A percentile compares a stretch with the other conserved stretches of the same genome.
These are phyloP conservation scores for Neopestalotiopsis rosae DNA, from an alignment of 2,329 filamentous ascomycete genomes.

Conservation along the genomic window DNA sequence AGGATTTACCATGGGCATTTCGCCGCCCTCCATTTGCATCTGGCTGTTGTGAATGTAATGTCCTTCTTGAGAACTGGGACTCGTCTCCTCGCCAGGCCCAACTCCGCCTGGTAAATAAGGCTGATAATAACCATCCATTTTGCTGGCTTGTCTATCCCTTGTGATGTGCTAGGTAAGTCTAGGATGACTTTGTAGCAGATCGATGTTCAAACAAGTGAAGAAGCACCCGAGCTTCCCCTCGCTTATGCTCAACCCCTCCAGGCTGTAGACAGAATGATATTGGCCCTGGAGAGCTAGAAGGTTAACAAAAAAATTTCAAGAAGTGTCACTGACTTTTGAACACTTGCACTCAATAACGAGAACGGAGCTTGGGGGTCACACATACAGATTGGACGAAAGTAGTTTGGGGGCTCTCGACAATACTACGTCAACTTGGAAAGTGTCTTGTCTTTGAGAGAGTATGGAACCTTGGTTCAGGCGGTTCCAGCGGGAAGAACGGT, in stretches of 20 bases:
- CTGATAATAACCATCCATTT: conserved; percentile 61
- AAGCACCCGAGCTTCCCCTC: not conserved
- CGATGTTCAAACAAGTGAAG: conserved; percentile 1
- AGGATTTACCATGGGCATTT: conserved; percentile 43
- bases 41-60: conserved; percentile 40
- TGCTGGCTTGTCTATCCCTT: conserved; percentile 13
- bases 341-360: not conserved
- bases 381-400: conserved; percentile 3
- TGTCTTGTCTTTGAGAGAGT: not conserved
- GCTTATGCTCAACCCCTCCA: not conserved
- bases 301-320: not conserved
- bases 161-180: conserved; percentile 21
- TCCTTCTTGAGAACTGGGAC: conserved; percentile 45
- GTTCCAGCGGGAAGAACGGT: conserved; percentile 13
- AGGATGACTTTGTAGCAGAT: not conserved
- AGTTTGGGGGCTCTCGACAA: not conserved
- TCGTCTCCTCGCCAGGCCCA: conserved; percentile 44
- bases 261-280: not conserved
- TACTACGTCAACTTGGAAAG: not conserved
- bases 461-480: conserved; percentile 3
- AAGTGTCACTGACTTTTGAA: not conserved
- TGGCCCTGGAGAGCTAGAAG: not conserved
- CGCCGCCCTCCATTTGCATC: conserved; percentile 34
- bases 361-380: not conserved
- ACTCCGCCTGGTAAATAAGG: conserved; percentile 60